Base-by-base conservation (phyloP, 140 eudicot genomes). In the Cichorium intybus region DNA sequence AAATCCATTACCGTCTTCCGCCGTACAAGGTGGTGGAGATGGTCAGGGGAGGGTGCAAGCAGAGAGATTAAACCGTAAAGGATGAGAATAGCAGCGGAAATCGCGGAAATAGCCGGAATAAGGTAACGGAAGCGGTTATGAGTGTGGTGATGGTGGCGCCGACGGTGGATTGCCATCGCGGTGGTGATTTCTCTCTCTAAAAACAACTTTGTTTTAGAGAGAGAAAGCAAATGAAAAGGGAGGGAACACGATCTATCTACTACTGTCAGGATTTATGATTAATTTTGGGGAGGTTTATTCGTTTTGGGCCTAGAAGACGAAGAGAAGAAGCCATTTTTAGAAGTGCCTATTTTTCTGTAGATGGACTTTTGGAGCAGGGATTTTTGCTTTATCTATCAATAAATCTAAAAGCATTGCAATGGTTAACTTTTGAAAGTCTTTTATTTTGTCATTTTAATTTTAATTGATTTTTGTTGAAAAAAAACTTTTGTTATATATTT, bases 41-140 rank as follows among this genome's bases (percentile, higher is more conserved):
- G 86, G 35, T 68, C 62, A 26, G 95, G 91, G 0, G 95, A 79
- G n/a, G 96, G 98, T 11, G 92, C 87, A 60, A 87, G 88, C 45
- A 85, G 66, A 35, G 87, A 87, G 29, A 87, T 66, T 34, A 82
- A 67, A 24, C 60, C 77, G 63, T 82, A 82, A 11, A 85, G 71
- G 74, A 91, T n/a, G 58, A 89, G 83, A 41, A 85, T 63, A 10
- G 68, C 75, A 18, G 66, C 87, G 76, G 84, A 79, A 21, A 80
- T 62, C 21, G 64, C 72, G 22, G 80, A 73, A 56, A 85, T 76
- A 21, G 71, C 69, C 10, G 87, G 97, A 26, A 85, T 39, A 2
- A 82, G 61, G 28, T 61, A 47, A 15, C 79, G 90, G 60, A 64
- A 64, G 4, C 82, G 75, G 74, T 56, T 61, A 4, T 23, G 69